A percentile compares a stretch with the other conserved stretches of the same genome.
Evolutionary conservation across 306 rosid species (phyloP).

Genomic region (Styphnolobium japonicum): DNA sequence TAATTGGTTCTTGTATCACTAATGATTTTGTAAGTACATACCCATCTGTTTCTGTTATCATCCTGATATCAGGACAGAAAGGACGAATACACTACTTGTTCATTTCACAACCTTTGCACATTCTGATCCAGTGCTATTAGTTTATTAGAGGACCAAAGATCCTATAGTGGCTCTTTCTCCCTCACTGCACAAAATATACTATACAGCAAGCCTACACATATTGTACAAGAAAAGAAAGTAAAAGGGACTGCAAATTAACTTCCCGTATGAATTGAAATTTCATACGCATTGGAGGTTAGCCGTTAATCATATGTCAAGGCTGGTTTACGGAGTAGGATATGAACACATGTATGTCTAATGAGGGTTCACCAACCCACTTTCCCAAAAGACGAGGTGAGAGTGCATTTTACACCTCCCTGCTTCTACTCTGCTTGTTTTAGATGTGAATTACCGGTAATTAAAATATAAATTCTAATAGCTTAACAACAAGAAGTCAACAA

Average conservation of each 20-base stretch:
- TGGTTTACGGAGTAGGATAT: constrained; percentile 21
- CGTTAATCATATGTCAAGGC: constrained; percentile 31
- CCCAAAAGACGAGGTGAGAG: constrained; percentile 23
- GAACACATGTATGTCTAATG: constrained; percentile 25
- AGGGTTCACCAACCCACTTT: constrained; percentile 38
- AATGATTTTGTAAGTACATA: too few species aligned
- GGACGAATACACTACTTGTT: too few species aligned
- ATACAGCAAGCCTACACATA: constrained; percentile 51
- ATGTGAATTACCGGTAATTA: constrained; percentile 47
- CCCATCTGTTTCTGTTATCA: too few species aligned
- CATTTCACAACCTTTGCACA: too few species aligned
- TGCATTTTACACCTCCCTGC: constrained; percentile 32
- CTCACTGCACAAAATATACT: constrained; percentile 46
- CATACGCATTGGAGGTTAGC: constrained; percentile 40
- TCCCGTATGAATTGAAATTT: constrained; percentile 43
- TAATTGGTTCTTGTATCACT: too few species aligned
- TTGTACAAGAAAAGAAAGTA: constrained; percentile 39
- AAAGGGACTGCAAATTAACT: constrained; percentile 31
- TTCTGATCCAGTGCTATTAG: too few species aligned
- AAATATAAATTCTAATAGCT: too few species aligned
- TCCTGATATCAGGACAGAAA: too few species aligned
- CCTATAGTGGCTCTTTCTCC: constrained; percentile 39
- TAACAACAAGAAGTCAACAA: too few species aligned
- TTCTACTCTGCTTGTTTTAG: constrained; percentile 27
- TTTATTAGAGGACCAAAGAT: constrained; percentile 45